Evolutionary conservation across 257 asterid genomes (phyloP), one percentile per base, ranked within the genome.

Genomic region (Solanum pimpinellifolium): DNA sequence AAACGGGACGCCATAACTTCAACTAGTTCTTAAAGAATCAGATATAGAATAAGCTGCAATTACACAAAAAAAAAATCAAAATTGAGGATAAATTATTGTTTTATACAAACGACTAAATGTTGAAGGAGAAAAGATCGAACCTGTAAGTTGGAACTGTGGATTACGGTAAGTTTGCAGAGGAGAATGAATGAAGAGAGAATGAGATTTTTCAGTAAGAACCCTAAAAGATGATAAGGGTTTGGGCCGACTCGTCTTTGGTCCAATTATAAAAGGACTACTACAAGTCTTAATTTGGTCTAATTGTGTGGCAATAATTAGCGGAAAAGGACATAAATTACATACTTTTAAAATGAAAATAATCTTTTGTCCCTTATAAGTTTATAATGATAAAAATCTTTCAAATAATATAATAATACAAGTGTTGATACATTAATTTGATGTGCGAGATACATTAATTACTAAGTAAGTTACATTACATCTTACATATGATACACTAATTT

Each of bases 1-100:
- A 94, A 94, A 85, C 87, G 90, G 46, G 98, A 94, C 69, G 93
- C 91, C 95, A 91, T 91, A 44, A 81, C 84, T 13, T 87, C 46
- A 37, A 66, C 65, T 20, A 60, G 74, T 35, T 66, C 27, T 80
- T 27, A 3, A 41, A 27, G 68, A 80, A 47, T 47, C 85, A 41
- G 85, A 47, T 29, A 49, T 47, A 3, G 29, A 80, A 49, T 47
- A 29, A 80, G 16, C 85, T 80, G 85, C 69, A 29, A 80, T 80
- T 29, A 49, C 85, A 47, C 68, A 29, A 49, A 29, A 29, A 27
- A 31, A 80, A 16, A 29, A 10, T 9, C 33, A 25, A 80, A 6
- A 47, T 44, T 27, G 62, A 56, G 65, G n/a, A 56, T 18, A 56
- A 49, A 49, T 49, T 49, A 49, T 37, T 25, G 29, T 33, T 15